Evolutionary conservation across 2,329 filamentous ascomycete species (phyloP).

Genomic region (Chalaropsis ovoidea): DNA sequence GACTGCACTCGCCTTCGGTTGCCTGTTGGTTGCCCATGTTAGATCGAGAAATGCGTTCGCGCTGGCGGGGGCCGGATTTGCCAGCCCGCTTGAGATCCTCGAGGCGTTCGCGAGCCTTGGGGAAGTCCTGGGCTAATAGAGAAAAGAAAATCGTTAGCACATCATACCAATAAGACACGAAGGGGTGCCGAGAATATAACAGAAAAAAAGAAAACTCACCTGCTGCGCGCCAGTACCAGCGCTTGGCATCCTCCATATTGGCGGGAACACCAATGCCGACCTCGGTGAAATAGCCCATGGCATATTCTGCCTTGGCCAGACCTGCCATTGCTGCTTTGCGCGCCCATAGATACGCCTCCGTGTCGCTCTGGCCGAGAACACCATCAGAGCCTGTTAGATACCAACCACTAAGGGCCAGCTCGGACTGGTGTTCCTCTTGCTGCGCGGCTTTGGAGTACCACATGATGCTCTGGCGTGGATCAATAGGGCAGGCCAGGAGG

Average conservation of each 20-base stretch:
- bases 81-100: constrained; percentile 82
- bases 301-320: constrained; percentile 88
- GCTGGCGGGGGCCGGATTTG: constrained; percentile 58
- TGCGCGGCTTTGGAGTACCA: constrained; percentile 90
- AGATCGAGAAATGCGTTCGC: constrained; percentile 70
- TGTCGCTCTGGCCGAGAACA: constrained; percentile 83
- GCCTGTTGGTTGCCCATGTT: constrained; percentile 59
- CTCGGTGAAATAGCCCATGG: constrained; percentile 88
- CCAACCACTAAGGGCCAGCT: constrained; percentile 79
- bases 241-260: constrained; percentile 87
- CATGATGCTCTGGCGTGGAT: constrained; percentile 73
- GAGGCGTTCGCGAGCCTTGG: constrained; percentile 81
- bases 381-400: constrained; percentile 86
- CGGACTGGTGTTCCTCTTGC: constrained; percentile 88
- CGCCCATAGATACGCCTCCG: constrained; percentile 94
- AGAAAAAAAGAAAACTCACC: constrained; percentile 50
- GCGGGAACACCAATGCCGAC: constrained; percentile 80
- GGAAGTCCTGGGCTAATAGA: constrained; percentile 73
- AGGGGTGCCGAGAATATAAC: not conserved
- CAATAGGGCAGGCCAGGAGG: constrained; percentile 67
- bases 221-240: constrained; percentile 96
- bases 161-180: not conserved
- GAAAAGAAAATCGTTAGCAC: constrained; percentile 29
- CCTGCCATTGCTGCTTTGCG: constrained; percentile 83
- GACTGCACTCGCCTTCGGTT: constrained; percentile 24